Base-by-base conservation (phyloP, 2,329 filamentous ascomycete species). In the Neonectria sp. region DNA sequence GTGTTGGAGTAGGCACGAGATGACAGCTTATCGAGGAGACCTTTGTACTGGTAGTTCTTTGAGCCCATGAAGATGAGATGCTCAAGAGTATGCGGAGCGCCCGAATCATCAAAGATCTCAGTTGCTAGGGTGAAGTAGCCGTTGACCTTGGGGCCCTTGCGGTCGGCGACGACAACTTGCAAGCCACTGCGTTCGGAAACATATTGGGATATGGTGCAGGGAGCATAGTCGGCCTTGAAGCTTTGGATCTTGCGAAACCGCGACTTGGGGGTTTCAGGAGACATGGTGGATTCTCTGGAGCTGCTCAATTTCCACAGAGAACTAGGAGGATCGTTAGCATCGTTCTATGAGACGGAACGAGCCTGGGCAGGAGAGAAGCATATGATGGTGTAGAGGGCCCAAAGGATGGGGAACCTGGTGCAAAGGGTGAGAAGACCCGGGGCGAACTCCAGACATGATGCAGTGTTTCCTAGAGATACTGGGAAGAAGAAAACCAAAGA, bases 81-180 rank as follows among this genome's bases (percentile, higher is more conserved):
- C 81, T 95, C 92, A n/a, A 95, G 85, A 0, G 93, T 95, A 77
- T 95, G 93, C 6, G 93, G 96, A 15, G 96, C 93, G 46, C 96
- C 96, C 12, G 95, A 98, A 80, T 99, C 95, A 83, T 99, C 96
- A 75, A 97, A 92, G 75, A 99, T 98, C 82, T 99, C 96, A 3
- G 96, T 99, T 37, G 96, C 96, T 60, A 99, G 88, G 37, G 95
- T 92, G 81, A 99, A 99, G 82, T 97, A 97, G 37, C 96, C 96
- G 73, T 93, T 92, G 68, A 98, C 89, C 81, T 98, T 98, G n/a
- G 96, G 96, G 0, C 96, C 95, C 79, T 96, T 91, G 74, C 95
- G 92, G 79, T 98, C 93, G 73, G 97, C 94, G 56, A 98, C 93
- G 46, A 97, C 91, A 37, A 97, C 93, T 73, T 95, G 92, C 94